A percentile compares a stretch with the other conserved stretches of the same genome.
These are phyloP conservation scores for Starmera caribaea DNA, from an alignment of 805 yeast species.

Conservation along the genomic window DNA sequence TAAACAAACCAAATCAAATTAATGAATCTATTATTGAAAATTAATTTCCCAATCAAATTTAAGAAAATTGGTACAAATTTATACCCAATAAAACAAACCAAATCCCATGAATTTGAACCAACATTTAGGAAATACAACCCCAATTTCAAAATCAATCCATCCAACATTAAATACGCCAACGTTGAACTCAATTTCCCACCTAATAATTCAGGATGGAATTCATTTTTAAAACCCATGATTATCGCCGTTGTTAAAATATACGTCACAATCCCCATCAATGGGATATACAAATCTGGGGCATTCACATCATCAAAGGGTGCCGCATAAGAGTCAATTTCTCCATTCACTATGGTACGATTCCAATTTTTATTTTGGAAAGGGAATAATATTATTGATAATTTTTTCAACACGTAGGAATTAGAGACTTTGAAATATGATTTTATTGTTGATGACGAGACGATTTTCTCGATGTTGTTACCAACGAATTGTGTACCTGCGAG, in stretches of 20 bases:
- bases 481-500: conserved; percentile 72
- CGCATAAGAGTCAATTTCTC: conserved; percentile 37
- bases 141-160: conserved; percentile 63
- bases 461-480: conserved; percentile 47
- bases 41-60: conserved; percentile 42
- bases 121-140: conserved; percentile 77
- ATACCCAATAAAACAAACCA: conserved; percentile 86
- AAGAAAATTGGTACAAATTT: conserved; percentile 76
- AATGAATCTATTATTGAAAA: conserved; percentile 26
- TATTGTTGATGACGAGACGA: conserved; percentile 43
- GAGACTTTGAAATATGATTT: conserved; percentile 89
- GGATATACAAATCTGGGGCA: conserved; percentile 95
- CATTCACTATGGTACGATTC: conserved; percentile 43
- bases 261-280: conserved; percentile 85
- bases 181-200: conserved; percentile 85
- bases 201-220: conserved; percentile 86
- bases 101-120: conserved; percentile 66
- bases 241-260: conserved; percentile 79
- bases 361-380: conserved; percentile 84
- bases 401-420: conserved; percentile 72
- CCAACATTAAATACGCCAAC: conserved; percentile 70
- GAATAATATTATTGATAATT: conserved; percentile 63
- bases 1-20: conserved; percentile 43
- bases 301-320: conserved; percentile 82
- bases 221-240: conserved; percentile 76